Evolutionary conservation across 2,329 filamentous ascomycete genomes (phyloP), one percentile per base, ranked within the genome.

Genomic region (Ophiocordyceps camponoti-saundersi): DNA sequence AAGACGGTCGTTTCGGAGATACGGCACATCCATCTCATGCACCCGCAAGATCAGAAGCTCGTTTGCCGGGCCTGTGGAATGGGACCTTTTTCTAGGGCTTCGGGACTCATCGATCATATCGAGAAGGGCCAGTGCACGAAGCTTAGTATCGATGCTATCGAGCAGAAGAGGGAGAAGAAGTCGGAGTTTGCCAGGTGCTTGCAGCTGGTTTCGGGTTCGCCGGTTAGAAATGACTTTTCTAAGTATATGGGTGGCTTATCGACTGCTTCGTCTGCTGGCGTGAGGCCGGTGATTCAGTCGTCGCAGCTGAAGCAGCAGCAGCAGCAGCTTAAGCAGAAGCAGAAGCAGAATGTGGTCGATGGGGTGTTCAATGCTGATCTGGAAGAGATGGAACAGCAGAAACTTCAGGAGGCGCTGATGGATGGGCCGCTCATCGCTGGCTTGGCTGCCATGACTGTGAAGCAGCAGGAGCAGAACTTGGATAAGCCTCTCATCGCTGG

Each of bases 61-160:
- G 44, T 51, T 3, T 77, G 73, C 44, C 70, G 70, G 1, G 72
- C 66, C 23, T 77, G 73, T 48, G 45, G 53, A 0, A 49, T 53
- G 1, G 58, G 53, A 2, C 56, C 56, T 1, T 74, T 72, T 47
- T 44, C 30, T 0, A 58, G 61, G 1, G 57, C 67, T 0, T 59
- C 62, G 1, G 50, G 45, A 0, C 62, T 73, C 34, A 62, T 75
- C 46, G 36, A 49, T 1, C 73, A 77, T 45, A 60, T 76, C 3
- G 70, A 76, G 54, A 51, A 51, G 2, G 54, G 59, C 22, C 47
- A 61, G 1, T 77, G 73, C 50, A 26, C 48, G 1, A 46, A 36
- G 0, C 62, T 76, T 48, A 56, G 52, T 23, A 55, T 54, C 3
- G 48, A 50, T 0, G 51, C 60, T 1, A 49, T 72, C 13, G 58